These are phyloP conservation scores for Daldinia concentrica DNA, from an alignment of 495 filamentous ascomycete genomes.

Conservation along the genomic window DNA sequence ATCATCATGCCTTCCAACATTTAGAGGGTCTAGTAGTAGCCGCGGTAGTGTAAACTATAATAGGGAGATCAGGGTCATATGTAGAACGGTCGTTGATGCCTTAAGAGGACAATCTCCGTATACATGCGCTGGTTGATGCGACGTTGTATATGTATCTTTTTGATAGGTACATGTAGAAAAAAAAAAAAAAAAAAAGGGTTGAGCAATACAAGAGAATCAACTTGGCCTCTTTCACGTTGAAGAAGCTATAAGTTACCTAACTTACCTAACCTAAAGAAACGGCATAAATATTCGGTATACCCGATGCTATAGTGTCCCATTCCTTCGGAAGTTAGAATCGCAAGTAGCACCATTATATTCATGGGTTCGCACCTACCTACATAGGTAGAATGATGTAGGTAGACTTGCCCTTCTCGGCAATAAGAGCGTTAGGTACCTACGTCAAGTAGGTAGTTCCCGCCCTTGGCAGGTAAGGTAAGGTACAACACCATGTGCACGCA, in stretches of 20 bases:
- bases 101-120: constrained; percentile 18
- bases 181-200: neutral
- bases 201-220: neutral
- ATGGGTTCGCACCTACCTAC: constrained; percentile 4
- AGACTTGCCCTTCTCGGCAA: constrained; percentile 10
- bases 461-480: constrained; percentile 23
- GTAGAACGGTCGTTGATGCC: constrained; percentile 5
- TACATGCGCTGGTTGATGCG: constrained; percentile 22
- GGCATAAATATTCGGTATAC: neutral
- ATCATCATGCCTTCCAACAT: constrained; percentile 13
- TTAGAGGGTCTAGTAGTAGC: constrained; percentile 11
- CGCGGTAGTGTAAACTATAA: constrained; percentile 25
- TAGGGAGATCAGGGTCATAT: constrained; percentile 5
- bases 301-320: neutral
- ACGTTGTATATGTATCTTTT: constrained; percentile 22
- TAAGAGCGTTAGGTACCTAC: constrained; percentile 9
- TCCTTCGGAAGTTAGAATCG: neutral
- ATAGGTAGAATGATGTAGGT: neutral
- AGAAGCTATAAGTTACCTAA: neutral
- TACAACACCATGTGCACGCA: neutral
- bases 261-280: neutral
- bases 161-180: neutral
- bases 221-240: neutral
- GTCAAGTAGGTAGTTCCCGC: neutral
- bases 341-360: neutral